Evolutionary conservation across 345 rosid species (phyloP).

Genomic region (Alliaria petiolata): DNA sequence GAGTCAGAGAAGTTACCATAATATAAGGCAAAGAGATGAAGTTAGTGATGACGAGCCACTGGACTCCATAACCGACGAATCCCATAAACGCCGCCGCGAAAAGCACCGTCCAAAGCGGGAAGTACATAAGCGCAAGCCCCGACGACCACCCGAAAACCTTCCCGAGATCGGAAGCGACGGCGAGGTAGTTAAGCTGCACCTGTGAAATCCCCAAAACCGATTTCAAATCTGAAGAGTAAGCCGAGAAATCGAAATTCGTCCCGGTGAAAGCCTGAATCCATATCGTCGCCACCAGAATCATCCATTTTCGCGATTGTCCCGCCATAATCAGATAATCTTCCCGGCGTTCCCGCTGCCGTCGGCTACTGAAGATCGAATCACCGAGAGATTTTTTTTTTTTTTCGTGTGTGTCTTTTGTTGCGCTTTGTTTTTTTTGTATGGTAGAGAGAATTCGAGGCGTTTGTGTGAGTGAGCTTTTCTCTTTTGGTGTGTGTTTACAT

Average conservation of each 20-base stretch:
- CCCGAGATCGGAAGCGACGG: slow-evolving; percentile 94
- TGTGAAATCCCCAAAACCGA: slow-evolving; percentile 78
- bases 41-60: slow-evolving; percentile 72
- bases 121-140: slow-evolving; percentile 70
- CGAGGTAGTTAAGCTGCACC: slow-evolving; percentile 83
- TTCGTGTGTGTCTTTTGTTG: too few relatives aligned
- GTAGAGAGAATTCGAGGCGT: slow-evolving; percentile 14
- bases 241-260: slow-evolving; percentile 92
- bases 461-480: slow-evolving; percentile 17
- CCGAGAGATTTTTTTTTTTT: background rate
- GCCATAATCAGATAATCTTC: too few relatives aligned
- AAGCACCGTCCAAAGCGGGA: slow-evolving; percentile 68
- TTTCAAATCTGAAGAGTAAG: slow-evolving; percentile 75
- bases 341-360: background rate
- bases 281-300: slow-evolving; percentile 80
- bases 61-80: slow-evolving; percentile 72
- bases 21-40: slow-evolving; percentile 69
- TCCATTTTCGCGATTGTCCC: slow-evolving; percentile 88
- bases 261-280: slow-evolving; percentile 99
- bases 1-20: slow-evolving; percentile 64
- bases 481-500: background rate
- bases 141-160: slow-evolving; percentile 96
- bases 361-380: background rate
- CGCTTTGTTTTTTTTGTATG: slow-evolving; percentile 6
- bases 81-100: slow-evolving; percentile 89